Base-by-base conservation (phyloP, 176 grass and related monocot species). In the Phragmites australis region DNA sequence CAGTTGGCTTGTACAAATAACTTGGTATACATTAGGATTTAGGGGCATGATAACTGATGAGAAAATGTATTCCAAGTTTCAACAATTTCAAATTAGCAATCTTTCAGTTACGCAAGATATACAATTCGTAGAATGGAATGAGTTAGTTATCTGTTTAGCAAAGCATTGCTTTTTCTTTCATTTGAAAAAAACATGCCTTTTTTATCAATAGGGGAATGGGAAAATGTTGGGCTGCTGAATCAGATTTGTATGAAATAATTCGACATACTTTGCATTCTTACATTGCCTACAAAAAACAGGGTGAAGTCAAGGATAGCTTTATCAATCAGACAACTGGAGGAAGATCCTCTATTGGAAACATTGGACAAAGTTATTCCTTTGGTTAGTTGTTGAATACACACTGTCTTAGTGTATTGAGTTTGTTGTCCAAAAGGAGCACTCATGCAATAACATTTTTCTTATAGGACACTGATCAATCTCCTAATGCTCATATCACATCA, bases 281-380 rank as follows among this genome's bases (percentile, higher is more conserved):
- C 30, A 13, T 77, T 78, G n/a, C 65, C 22, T 55, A 18, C 15
- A 32, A 51, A 22, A 22, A 88, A 70, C 83, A 98, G 95, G 82
- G 86, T 74, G 43, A 98, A 94, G 56, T 82, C 90, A 66, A 92
- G 90, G 83, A 94, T 98, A 82, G 80, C 53, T 87, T 83, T 98
- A 74, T 98, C 95, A 79, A 94, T 94, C 54, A 98, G 80, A 72
- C 95, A 94, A 78, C 42, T 98, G 77, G 95, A 98, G 77, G 90
- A 90, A 65, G 95, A 98, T 93, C 95, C 95, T 88, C 49, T 97
- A 17, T 48, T 94, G 74, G 88, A 88, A 74, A 97, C 92, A 83
- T 78, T 98, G 85, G 95, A 98, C 62, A 94, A 94, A 94, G 86
- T 94, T 77, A 94, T 94, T 89, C 88, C 90, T 79, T 82, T 89